Conservation (phyloP, 2,329 filamentous ascomycete species). For the Fusarium sp. region DNA sequence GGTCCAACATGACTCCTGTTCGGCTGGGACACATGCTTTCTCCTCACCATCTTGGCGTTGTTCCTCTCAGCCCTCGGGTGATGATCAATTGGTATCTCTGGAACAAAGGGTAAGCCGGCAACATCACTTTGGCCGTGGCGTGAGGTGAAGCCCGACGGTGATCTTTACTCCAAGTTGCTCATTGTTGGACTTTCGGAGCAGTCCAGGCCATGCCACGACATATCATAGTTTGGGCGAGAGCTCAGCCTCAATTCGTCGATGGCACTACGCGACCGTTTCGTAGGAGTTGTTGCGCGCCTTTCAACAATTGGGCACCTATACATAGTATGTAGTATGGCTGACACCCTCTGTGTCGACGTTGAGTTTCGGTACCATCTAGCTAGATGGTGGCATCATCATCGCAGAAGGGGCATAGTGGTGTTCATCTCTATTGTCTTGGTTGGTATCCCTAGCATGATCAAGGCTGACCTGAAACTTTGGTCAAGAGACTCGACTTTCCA, state of each 20-base stretch:
- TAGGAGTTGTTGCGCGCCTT: background rate
- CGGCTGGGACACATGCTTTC: conserved; percentile 7
- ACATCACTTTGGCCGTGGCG: background rate
- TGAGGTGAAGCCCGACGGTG: background rate
- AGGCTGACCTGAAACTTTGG: background rate
- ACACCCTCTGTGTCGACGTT: background rate
- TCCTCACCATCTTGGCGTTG: background rate
- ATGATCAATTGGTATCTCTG: background rate
- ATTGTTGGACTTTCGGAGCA: background rate
- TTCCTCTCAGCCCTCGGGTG: background rate
- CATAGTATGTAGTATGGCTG: background rate
- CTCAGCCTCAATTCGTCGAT: conserved; percentile 8
- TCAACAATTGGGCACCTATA: background rate
- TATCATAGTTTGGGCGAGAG: conserved; percentile 1
- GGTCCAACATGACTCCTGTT: background rate
- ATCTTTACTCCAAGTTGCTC: conserved; percentile 16
- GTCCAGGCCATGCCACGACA: conserved; percentile 24
- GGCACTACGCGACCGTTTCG: background rate
- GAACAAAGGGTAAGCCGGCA: background rate
- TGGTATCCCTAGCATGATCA: background rate
- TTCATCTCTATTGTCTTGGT: background rate
- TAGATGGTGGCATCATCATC: background rate
- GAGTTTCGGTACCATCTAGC: background rate
- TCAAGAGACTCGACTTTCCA: background rate
- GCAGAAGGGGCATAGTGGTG: background rate